Base-by-base conservation (phyloP, 2,329 filamentous ascomycete species). In the Penicillium sp. region DNA sequence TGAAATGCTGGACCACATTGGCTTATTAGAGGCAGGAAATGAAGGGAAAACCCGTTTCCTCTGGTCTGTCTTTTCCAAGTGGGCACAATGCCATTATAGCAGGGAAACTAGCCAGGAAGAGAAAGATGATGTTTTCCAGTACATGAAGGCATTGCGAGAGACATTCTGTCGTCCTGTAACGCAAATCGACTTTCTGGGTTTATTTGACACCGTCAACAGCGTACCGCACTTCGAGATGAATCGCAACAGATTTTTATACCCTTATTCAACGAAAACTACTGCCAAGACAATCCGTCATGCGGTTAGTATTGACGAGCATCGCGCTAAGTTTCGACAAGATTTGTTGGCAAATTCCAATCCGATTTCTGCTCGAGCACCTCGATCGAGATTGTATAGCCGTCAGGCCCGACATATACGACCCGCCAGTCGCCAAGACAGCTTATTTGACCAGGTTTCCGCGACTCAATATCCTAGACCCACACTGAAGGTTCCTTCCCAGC, bases 21-120 rank as follows among this genome's bases (percentile, higher is more conserved):
- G 90, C 0, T 78, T 94, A 0, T 78, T 94, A 9, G 87, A 86
- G 4, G 85, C 89, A 45, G 89, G 90, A 2, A 95, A 95, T 64
- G 89, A 94, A 68, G 90, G 93, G 63, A 88, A 93, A 85, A 85
- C 90, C 47, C 80, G 82, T 6, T 94, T 94, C 69, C 89, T 89
- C 0, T 93, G 89, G 89, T 55, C 56, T 23, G 29, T 33, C 29
- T 33, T 33, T 33, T 33, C 29, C 12, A 15, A 60, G 54, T 2
- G 56, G 63, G 33, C 59, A 67, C 27, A 65, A 71, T n/a, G 52
- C 29, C 11, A 2, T 33, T 33, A 33, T 14, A 33, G 29, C 29
- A 33, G 29, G 29, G 12, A 33, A 12, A 15, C 29, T 14, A 33
- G 12, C 29, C 29, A 59, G 18, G 27, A 61, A 45, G 58, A 67